These are phyloP conservation scores for Puccinia sorghi DNA, from an alignment of 1,284 basidiomycete species.

Conservation along the genomic window DNA sequence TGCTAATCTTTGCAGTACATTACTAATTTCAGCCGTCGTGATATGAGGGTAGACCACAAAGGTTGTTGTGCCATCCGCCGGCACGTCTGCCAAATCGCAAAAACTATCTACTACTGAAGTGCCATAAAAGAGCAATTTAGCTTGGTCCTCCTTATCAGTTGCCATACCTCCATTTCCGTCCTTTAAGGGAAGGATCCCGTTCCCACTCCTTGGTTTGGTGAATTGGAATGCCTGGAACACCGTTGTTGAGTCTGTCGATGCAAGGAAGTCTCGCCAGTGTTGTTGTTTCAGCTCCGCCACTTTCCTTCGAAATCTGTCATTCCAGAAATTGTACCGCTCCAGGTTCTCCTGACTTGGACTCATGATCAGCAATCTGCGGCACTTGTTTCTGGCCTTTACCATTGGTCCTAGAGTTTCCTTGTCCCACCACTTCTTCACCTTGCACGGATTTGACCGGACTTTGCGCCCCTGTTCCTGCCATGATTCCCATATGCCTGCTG, in stretches of 20 bases:
- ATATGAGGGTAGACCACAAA: neutral
- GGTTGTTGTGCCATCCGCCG: neutral
- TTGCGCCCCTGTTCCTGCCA: slow-evolving; percentile 4
- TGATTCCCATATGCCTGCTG: neutral
- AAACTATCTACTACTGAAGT: neutral
- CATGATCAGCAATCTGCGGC: neutral
- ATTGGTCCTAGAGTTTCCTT: neutral
- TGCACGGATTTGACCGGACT: neutral
- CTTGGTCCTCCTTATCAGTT: neutral
- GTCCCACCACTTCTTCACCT: slow-evolving; percentile 34
- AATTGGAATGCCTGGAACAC: slow-evolving; percentile 33
- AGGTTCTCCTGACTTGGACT: neutral
- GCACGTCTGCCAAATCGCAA: neutral
- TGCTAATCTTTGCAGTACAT: neutral
- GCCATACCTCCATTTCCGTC: neutral
- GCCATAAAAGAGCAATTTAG: neutral
- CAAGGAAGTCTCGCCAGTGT: slow-evolving; percentile 20
- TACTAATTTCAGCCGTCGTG: neutral
- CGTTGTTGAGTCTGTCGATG: neutral
- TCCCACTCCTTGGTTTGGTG: slow-evolving; percentile 10
- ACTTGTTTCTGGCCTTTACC: neutral
- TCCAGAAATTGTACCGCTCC: slow-evolving; percentile 1
- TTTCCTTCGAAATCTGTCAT: neutral
- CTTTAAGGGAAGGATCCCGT: neutral
- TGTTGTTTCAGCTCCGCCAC: slow-evolving; percentile 18